Base-by-base conservation (phyloP, 805 yeast species). In the Barnettozyma populi region DNA sequence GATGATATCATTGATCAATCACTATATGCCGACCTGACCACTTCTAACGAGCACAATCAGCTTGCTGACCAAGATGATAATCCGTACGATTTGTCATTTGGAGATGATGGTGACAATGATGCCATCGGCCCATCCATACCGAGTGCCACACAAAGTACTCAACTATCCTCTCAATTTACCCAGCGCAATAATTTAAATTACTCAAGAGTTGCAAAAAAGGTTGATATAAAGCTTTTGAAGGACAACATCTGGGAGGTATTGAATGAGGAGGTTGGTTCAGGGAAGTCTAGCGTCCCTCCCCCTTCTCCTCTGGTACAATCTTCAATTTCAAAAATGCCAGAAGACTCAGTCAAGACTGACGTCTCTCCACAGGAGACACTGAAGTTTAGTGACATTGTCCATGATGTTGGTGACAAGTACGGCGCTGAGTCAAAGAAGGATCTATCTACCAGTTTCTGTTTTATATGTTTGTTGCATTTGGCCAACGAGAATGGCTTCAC, bases 401-500 rank as follows among this genome's bases (percentile, higher is more conserved):
- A 65, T 5, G 73, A 71, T n/a, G 69, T 84, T 20, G 69, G 70
- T 20, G 61, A 64, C 4, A 71, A 70, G 61, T 89, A 90, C 61
- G 71, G 76, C 2, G 63, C 71, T 8, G 78, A 75, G 36, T 74
- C 80, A 25, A 69, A 73, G 52, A 75, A 73, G 40, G 95, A 89
- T 44, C 63, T 90, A 4, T 84, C 95, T 1, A 88, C 96, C 1
- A 84, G 95, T 68, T 86, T 86, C 63, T 86, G 87, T 57, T 89
- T 89, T 57, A 86, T 89, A 47, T 86, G 96, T 59, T 67, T 88
- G 58, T 66, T 89, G 29, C 97, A 89, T 66, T 69, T 89, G 51
- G 95, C 96, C 11, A 89, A 90, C 62, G 97, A 89, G 62, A 82
- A 86, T 58, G 94, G 90, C 1, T 70, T 89, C 35, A 60, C 69